Base-by-base conservation (phyloP, 163 green algal genomes). In the Trebouxiophyceae sp. region DNA sequence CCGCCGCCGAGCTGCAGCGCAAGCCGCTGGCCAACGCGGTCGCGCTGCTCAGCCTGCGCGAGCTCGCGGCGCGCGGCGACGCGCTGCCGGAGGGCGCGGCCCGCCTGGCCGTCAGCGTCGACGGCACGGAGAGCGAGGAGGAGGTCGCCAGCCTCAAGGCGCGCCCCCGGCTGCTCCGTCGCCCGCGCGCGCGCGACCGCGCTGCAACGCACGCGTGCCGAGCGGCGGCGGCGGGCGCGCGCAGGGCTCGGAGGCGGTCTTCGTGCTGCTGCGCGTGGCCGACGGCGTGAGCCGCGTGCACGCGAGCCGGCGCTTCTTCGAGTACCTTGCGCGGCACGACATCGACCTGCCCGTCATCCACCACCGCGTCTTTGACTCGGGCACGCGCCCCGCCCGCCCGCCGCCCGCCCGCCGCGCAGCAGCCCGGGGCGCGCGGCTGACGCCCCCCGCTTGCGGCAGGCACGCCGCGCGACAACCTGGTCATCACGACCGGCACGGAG, bases 311-410 rank as follows among this genome's bases (percentile, higher is more conserved):
- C 86, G 91, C 33, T 75, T 98, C 39, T 98, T 98, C 75, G 89
- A 98, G 66, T 62, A 76, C 31, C 62, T 99, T 44, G 78, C 82
- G 57, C 46, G 58, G 47, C 68, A 79, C n/a, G 24, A 70, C 24
- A 76, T 89, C 63, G 81, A 82, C 29, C 68, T 88, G 0, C 82
- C 95, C 5, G 82, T 99, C 30, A 86, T 99, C 68, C 94, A 99
- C 81, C 84, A 95, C 75, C 81, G 91, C 29, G 47, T 54, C 54
- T 96, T 95, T 75, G 33, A 72, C 3, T 69, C 77, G 19, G 81
- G 71, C 63, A 62, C 69, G 23, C n/a, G 57, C 57, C 23, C 19
- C 54, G 12, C 54, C 23, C n/a, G 24, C 54, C 19, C n/a, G 12
- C 54, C 24, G 7, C 54, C 54, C 54, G 54, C 54, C 19, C 54